Percentiles rank a stretch among this genome's conserved stretches.
phyloP scores from a whole-genome alignment of 306 rosid genomes.

The Vigna hirtella region DNA sequence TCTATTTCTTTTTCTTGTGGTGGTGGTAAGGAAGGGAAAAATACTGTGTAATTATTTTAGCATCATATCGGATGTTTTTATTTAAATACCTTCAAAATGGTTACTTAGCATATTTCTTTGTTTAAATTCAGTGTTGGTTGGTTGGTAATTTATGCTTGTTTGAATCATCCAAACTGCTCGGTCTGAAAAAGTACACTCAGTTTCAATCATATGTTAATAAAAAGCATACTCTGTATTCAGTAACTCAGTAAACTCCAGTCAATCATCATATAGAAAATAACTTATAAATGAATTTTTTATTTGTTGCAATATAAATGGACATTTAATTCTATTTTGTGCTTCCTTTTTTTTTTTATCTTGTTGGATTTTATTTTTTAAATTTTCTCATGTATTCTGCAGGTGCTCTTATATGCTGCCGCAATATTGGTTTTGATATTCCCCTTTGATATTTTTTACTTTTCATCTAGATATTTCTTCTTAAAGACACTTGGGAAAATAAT shows the following conservation, averaged over 20 bases:
- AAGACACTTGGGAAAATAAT: conserved; percentile 92
- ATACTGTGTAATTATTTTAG: conserved; percentile 1
- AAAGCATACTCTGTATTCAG: conserved; percentile 13
- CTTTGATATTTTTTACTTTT: conserved; percentile 89
- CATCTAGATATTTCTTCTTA: conserved; percentile 87
- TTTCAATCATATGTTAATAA: not conserved
- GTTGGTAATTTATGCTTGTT: conserved; percentile 23
- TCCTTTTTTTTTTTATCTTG: conserved; percentile 35
- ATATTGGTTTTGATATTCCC: conserved; percentile 88
- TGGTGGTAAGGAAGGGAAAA: not conserved
- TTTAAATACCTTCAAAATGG: conserved; percentile 7
- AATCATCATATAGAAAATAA: conserved; percentile 29
- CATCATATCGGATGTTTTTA: conserved; percentile 13
- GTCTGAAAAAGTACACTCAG: conserved; percentile 7
- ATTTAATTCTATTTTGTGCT: conserved; percentile 31
- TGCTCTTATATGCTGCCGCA: conserved; percentile 84
- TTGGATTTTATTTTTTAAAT: not conserved
- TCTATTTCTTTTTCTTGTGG: conserved; percentile 4
- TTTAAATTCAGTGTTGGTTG: conserved; percentile 22
- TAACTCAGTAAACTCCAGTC: conserved; percentile 13
- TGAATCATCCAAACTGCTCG: conserved; percentile 24
- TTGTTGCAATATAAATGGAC: conserved; percentile 23
- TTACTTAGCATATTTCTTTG: conserved; percentile 18
- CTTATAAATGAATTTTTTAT: conserved; percentile 16
- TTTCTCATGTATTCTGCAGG: conserved; percentile 68